These are phyloP conservation scores for Lepiota venenata DNA, from an alignment of 768 basidiomycete genomes.

Conservation along the genomic window DNA sequence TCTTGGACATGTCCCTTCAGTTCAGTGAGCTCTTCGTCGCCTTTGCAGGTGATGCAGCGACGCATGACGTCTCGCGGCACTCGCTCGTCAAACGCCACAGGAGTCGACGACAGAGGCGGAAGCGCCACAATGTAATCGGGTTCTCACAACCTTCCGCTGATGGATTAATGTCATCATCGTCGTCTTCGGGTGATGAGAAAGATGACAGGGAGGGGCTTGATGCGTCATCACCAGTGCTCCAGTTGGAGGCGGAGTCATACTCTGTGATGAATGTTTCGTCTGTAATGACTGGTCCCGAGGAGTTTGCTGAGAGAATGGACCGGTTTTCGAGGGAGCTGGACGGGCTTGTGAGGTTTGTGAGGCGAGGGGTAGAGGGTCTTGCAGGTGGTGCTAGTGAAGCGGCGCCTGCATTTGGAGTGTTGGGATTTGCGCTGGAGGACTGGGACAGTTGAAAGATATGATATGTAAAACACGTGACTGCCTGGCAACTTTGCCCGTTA, in stretches of 20 bases:
- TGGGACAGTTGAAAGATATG: constrained; percentile 52
- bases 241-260: constrained; percentile 28
- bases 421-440: constrained; percentile 77
- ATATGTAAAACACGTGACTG: constrained; percentile 19
- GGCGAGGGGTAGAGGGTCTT: constrained; percentile 66
- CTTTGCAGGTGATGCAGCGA: constrained; percentile 56
- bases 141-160: constrained; percentile 43
- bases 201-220: constrained; percentile 26
- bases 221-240: no score
- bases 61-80: constrained; percentile 52
- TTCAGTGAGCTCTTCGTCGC: constrained; percentile 64
- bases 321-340: constrained; percentile 70
- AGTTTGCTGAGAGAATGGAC: constrained; percentile 49
- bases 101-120: constrained; percentile 54
- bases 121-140: constrained; percentile 56
- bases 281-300: constrained; percentile 38
- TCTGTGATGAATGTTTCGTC: constrained; percentile 30
- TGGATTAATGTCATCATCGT: constrained; percentile 28
- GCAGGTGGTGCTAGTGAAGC: constrained; percentile 59
- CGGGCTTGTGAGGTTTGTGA: constrained; percentile 63
- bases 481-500: constrained; percentile 5
- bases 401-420: constrained; percentile 61
- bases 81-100: constrained; percentile 57
- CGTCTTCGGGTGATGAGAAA: constrained; percentile 43
- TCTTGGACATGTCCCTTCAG: constrained; percentile 71